A percentile compares a stretch with the other conserved stretches of the same genome.
Conservation (phyloP, 108 stramenopile genomes). For the Pseudonitzschia multistriata region DNA sequence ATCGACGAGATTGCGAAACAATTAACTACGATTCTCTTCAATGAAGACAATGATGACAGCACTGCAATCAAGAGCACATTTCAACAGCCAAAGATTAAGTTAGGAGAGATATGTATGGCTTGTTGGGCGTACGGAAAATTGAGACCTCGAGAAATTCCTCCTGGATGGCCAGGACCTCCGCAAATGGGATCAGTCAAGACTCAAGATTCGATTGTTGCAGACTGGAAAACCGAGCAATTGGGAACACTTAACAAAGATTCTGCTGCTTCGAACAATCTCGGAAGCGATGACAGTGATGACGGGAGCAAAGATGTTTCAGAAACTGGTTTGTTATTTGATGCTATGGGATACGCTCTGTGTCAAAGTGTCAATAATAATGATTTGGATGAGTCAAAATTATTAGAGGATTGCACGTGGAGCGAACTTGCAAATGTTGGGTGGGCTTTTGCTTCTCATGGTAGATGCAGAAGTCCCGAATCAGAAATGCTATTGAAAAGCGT, state of each 20-base stretch:
- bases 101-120: conserved; percentile 76
- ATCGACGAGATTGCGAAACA: conserved; percentile 58
- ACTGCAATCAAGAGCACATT: not conserved
- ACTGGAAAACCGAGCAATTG: conserved; percentile 7
- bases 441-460: conserved; percentile 75
- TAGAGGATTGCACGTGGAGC: conserved; percentile 64
- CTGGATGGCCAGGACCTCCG: conserved; percentile 71
- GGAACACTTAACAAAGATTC: not conserved
- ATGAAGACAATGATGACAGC: not conserved
- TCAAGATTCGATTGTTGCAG: not conserved
- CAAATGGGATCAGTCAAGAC: conserved; percentile 39
- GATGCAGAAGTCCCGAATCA: conserved; percentile 44
- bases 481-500: conserved; percentile 48
- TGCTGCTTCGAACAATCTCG: not conserved
- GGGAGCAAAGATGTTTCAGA: not conserved
- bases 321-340: conserved; percentile 54
- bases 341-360: conserved; percentile 58
- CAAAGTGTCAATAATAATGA: conserved; percentile 30
- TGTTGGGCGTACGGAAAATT: conserved; percentile 74
- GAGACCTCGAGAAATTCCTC: conserved; percentile 54
- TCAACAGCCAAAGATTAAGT: conserved; percentile 29
- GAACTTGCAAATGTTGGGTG: conserved; percentile 78
- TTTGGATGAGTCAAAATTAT: not conserved
- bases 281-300: conserved; percentile 1
- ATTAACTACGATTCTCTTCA: conserved; percentile 28